Conservation (phyloP, 179 eudicot genomes). For the Beta corolliflora region DNA sequence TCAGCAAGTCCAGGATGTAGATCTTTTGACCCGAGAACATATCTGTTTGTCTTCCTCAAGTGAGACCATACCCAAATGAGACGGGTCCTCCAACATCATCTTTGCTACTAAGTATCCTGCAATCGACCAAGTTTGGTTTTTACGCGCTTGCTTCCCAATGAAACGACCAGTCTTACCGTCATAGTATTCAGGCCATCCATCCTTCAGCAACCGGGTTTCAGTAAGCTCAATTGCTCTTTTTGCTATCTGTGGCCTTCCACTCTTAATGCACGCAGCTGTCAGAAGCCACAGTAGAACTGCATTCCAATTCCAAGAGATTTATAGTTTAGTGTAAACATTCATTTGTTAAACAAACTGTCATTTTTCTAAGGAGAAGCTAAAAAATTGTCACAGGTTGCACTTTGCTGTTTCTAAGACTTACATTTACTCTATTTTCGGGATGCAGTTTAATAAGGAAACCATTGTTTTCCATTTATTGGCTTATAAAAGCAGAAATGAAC, state of each 20-base stretch:
- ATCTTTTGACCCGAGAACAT: slow-evolving; percentile 61
- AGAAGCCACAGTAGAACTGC: slow-evolving; percentile 39
- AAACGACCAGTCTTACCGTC: slow-evolving; percentile 26
- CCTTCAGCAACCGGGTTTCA: no score
- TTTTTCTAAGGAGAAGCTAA: background rate
- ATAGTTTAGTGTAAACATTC: background rate
- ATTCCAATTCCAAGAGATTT: background rate
- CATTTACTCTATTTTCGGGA: no score
- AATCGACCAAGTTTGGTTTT: slow-evolving; percentile 80
- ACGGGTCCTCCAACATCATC: slow-evolving; percentile 83
- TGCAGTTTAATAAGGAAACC: no score
- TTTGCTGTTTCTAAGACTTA: background rate
- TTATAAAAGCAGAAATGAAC: no score
- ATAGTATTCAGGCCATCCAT: no score
- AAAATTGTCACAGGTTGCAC: background rate
- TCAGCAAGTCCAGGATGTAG: slow-evolving; percentile 71
- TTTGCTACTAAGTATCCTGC: slow-evolving; percentile 82
- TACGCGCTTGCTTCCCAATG: slow-evolving; percentile 78
- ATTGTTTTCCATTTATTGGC: no score
- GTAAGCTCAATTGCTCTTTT: no score
- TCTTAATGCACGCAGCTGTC: no score
- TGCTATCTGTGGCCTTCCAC: no score
- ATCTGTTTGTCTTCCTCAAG: slow-evolving; percentile 80
- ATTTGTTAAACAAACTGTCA: background rate
- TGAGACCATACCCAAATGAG: slow-evolving; percentile 78